Evolutionary conservation across 805 yeast genomes (phyloP), one percentile per base, ranked within the genome.

Genomic region (Barnettozyma botsteinii): DNA sequence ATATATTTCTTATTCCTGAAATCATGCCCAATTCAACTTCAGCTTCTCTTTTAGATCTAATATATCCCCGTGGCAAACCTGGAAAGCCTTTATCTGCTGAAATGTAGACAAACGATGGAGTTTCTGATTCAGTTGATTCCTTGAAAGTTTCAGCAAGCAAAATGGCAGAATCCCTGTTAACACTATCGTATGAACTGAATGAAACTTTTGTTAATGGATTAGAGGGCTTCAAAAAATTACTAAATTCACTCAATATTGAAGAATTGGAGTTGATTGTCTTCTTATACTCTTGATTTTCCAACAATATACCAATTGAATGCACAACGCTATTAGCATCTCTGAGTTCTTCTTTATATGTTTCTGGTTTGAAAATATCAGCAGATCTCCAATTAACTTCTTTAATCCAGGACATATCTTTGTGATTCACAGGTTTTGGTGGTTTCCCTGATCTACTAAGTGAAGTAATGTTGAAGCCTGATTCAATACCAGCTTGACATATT

Each of bases 1-100:
- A 57, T 2, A 88, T 75, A 0, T 82, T 65, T 41, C 91, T 70
- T 19, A 85, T 63, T 3, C 60, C 55, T n/a, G 66, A 62, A 17
- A 73, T 63, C 21, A 67, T 57, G 40, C 59, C 38, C 17, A 77
- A 58, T 48, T 75, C 81, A 19, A 59, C 58, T 56, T 88, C 97
- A 0, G 96, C 91, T 43, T 70, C 77, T 49, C 96, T 65, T 52
- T 88, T 88, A 18, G 93, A 77, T 9, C 70, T 67, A 26, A 88
- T 75, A 58, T 88, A 88, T 1, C 81, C 88, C 1, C 63, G 52
- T 1, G 93, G 91, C 6, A 84, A 62, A 18, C 81, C 61, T 0
- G 89, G 87, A 38, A 77, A 73, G 39, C 81, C 80, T 35, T 68
- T 62, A 50, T 85, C 94, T 1, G 96, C 96, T 0, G 95, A 85